Conservation (phyloP, 345 rosid genomes). For the Acer yangbiense region DNA sequence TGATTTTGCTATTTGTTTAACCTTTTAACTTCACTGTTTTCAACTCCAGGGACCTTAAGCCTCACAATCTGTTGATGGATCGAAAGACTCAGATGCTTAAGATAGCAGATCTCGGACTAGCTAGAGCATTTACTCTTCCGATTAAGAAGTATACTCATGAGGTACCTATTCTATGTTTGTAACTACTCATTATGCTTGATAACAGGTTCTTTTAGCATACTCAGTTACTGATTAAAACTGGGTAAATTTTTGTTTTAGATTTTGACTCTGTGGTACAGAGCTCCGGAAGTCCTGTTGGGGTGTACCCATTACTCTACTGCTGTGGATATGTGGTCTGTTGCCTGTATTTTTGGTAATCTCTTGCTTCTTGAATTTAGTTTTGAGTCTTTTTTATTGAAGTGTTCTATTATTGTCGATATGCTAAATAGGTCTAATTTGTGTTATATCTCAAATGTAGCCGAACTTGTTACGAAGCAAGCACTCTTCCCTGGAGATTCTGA, state of each 20-base stretch:
- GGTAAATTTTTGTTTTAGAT: conserved; percentile 46
- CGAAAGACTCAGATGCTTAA: conserved; percentile 71
- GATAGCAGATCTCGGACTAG: conserved; percentile 95
- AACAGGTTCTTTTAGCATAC: not conserved
- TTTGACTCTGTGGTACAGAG: conserved; percentile 93
- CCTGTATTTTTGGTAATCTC: conserved; percentile 79
- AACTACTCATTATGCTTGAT: not conserved
- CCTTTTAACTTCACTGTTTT: not conserved
- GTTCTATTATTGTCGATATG: not conserved
- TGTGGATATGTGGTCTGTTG: conserved; percentile 97
- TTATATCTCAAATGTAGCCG: conserved; percentile 47
- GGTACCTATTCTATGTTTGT: conserved; percentile 36
- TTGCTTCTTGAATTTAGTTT: not conserved
- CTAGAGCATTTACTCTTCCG: conserved; percentile 87
- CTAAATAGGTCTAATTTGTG: conserved; percentile 2
- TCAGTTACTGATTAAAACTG: not conserved
- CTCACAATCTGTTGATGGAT: conserved; percentile 92
- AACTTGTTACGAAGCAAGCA: conserved; percentile 81
- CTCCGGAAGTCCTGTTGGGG: conserved; percentile 96
- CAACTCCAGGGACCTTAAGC: conserved; percentile 83
- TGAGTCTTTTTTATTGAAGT: not conserved
- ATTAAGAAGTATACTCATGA: conserved; percentile 95
- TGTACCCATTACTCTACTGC: conserved; percentile 96
- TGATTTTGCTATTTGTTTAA: not conserved
- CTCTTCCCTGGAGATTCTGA: conserved; percentile 95